Evolutionary conservation across 441 rosid genomes (phyloP).

Genomic region (Euphorbia schlechtendalii): DNA sequence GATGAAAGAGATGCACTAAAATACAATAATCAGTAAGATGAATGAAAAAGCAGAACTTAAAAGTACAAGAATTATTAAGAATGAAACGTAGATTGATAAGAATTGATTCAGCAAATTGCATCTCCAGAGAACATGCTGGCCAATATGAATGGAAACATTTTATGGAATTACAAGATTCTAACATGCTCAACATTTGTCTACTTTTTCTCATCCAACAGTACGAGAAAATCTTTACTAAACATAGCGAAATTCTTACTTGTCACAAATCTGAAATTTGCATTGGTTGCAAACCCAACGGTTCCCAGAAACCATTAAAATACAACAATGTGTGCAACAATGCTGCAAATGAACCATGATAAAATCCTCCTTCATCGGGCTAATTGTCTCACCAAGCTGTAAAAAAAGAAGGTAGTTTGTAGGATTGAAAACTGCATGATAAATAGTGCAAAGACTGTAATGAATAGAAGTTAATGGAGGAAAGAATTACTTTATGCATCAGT

Average conservation of each 20-base stretch:
- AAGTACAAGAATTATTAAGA: neutral
- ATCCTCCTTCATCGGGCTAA: slow-evolving; percentile 97
- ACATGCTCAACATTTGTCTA: neutral
- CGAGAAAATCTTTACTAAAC: neutral
- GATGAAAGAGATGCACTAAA: neutral
- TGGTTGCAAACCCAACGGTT: slow-evolving; percentile 87
- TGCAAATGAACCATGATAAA: slow-evolving; percentile 98
- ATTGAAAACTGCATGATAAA: neutral
- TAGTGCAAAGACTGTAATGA: neutral
- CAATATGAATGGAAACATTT: neutral
- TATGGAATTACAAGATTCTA: neutral
- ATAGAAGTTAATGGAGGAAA: slow-evolving; percentile 9
- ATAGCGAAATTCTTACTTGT: slow-evolving; percentile 53
- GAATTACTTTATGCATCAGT: slow-evolving; percentile 86
- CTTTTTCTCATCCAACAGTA: neutral
- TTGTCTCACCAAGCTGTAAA: slow-evolving; percentile 97
- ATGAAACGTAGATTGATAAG: neutral
- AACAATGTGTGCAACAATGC: slow-evolving; percentile 86
- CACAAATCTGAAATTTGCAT: slow-evolving; percentile 98
- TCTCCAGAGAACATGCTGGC: neutral
- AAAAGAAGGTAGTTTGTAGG: slow-evolving; percentile 1
- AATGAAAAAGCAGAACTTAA: too few species aligned
- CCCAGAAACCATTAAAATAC: slow-evolving; percentile 86
- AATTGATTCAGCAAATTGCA: neutral
- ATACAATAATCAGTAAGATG: too few species aligned